Evolutionary conservation across 1,284 basidiomycete species (phyloP), one percentile per base, ranked within the genome.

Genomic region (Serendipita sp.): DNA sequence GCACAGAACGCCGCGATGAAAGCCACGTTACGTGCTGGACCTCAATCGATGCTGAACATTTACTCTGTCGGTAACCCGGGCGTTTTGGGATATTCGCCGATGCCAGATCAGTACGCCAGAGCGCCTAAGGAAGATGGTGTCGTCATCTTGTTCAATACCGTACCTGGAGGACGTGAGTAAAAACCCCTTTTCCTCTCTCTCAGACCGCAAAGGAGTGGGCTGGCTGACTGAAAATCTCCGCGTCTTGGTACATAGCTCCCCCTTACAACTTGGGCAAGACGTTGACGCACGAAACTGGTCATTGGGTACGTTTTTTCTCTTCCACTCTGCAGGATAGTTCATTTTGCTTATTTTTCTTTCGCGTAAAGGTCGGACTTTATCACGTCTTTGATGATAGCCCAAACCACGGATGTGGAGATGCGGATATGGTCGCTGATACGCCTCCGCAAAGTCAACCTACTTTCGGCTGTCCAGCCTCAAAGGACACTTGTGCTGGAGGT

Each of bases 371-470:
- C 45, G 45, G 45, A 29, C 45, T 49, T 8, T 29, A 49, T 49
- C 45, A 49, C 45, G 17, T 29, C 45, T 49, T 38, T 12, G 35
- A 38, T 12, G 35, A 38, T 22, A 22, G 22, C 22, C 22, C 22
- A 2, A 38, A 38, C 12, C 6, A 12, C 5, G 6, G 35, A 38
- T 38, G 35, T 38, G 35, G 35, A 12, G 35, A 38, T 38, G 35
- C 35, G 35, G 35, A 38, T 38, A 38, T 38, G 35, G 74, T 78
- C 22, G 71, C 70, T 47, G 77, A 78, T 64, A 77, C 76, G 2
- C 67, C 76, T 34, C 67, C 74, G 32, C 72, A 76, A 63, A 68
- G 67, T 30, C 66, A 65, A 1, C 65, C 71, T 35, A 70, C 73
- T 6, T 71, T 63, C 63, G 74, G 74, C 6, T 76, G 74, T 65